phyloP scores from a whole-genome alignment of 2,329 filamentous ascomycete genomes.

The Cucurbitaria berberidis region DNA sequence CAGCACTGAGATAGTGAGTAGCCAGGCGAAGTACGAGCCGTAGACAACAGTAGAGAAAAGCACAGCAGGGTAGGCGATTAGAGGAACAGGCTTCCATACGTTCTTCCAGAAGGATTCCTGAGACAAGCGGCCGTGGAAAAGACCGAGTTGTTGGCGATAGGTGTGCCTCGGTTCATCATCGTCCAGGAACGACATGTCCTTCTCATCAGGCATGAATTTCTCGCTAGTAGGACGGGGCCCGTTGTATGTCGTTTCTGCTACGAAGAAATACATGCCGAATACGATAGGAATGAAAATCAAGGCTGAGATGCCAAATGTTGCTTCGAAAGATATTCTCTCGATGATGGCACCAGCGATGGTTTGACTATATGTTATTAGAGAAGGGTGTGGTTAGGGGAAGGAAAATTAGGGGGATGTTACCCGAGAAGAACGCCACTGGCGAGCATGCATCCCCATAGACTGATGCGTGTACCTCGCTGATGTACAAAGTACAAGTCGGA shows the following conservation, averaged over 20 bases:
- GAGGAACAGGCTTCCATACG: constrained; percentile 68
- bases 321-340: constrained; percentile 48
- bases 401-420: neutral
- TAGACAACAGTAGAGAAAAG: constrained; percentile 82
- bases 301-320: constrained; percentile 53
- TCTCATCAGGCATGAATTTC: constrained; percentile 30
- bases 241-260: constrained; percentile 53
- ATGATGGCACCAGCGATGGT: constrained; percentile 54
- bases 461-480: constrained; percentile 84
- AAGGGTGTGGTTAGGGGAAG: constrained; percentile 34
- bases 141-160: constrained; percentile 30
- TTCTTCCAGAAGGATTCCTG: constrained; percentile 43
- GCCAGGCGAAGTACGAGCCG: constrained; percentile 91
- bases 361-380: constrained; percentile 42
- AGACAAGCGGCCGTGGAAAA: constrained; percentile 40
- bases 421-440: constrained; percentile 48
- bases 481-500: constrained; percentile 93
- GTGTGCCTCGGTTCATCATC: constrained; percentile 27
- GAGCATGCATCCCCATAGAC: constrained; percentile 60
- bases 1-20: constrained; percentile 85
- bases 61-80: constrained; percentile 85
- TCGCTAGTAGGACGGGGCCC: constrained; percentile 25
- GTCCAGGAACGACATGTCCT: constrained; percentile 27
- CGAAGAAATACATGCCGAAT: constrained; percentile 53
- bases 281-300: constrained; percentile 52